Base-by-base conservation (phyloP, 352 stramenopile genomes). In the Phytopythium mirpurense region DNA sequence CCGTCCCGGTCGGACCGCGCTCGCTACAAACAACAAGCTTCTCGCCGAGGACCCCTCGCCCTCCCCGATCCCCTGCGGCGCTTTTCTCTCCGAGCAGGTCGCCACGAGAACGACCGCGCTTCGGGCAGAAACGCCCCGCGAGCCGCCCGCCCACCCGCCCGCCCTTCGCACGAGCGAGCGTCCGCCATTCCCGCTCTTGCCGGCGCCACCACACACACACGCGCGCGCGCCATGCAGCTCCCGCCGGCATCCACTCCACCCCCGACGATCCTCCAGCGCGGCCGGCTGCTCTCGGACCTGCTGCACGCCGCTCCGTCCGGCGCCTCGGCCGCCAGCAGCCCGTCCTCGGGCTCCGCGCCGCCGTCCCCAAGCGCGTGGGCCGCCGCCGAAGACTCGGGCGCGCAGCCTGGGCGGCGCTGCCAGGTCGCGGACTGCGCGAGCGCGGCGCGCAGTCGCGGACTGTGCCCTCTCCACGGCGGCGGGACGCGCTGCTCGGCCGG, bases 391-490 rank as follows among this genome's bases (percentile, higher is more conserved):
- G 41, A 47, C 23, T 18, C n/a, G 19, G 10, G 18, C 16, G 5
- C 40, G 21, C 29, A 32, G 29, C 23, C 21, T 3, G 21, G 11
- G 21, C 71, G 60, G 23, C 78, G 52, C 52, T 42, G 29, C 56
- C 83, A 94, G 65, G 69, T 88, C n/a, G 57, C 70, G 19, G 54
- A 76, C 10, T 94, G 83, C 55, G 65, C 62, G 19, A 90, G 78
- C 68, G 87, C 72, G 26, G 81, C 83, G 3, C 83, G 92, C 63
- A 90, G 75, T 38, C 79, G 83, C 53, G 83, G 81, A 12, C 51
- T 94, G 8, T 94, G 83, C 65, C 90, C 90, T 65, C 78, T 92
- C 2, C 83, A 94, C 48, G 83, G 83, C 34, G 83, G 83, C 10
- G 83, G 83, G 43, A 78, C 78, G 74, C 80, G 73, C 21, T 93